Base-by-base conservation (phyloP, 176 grass and related monocot genomes). In the Triticum monococcum region DNA sequence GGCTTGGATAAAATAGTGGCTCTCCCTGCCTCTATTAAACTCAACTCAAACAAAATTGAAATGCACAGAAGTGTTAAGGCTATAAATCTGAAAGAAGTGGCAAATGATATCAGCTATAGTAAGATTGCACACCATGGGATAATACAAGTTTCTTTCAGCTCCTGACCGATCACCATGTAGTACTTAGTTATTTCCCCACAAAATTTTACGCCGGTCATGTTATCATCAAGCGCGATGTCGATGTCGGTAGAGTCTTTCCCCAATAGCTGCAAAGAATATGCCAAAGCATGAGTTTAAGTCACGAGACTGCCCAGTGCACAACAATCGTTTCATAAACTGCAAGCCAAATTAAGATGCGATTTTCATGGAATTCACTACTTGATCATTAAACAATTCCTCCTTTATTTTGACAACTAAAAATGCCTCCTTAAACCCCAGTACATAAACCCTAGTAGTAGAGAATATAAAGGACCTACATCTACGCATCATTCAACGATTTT, bases 221-320 rank as follows among this genome's bases (percentile, higher is more conserved):
- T 92, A 43, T 98, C 94, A 64, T 98, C 97, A 64, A 98, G 89
- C 41, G 97, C 94, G 64, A 98, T 98, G 84, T 96, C 97, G 65
- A 98, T 98, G 82, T 98, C 97, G 61, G 88, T 65, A 25, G 93
- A 98, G 83, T 96, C 87, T 86, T 96, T 98, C 50, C 96, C 90
- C 48, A 98, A 84, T n/a, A 98, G 84, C 96, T 98, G 90, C n/a
- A 24, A 38, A 66, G 14, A 28, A 71, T 30, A 79, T 70, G 43
- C 30, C 65, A 76, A 83, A 77, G 60, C 20, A 78, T 54, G 2
- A 22, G 32, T 60, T 41, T 32, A 35, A 46, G 54, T 79, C 20
- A 56, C 12, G 66, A 69, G 38, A 67, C 41, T 20, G 17, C n/a
- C n/a, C 24, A 7, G 26, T 10, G 3, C 59, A 0, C 43, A 70